phyloP scores from a whole-genome alignment of 177 flowering plant genomes.

The Telopea speciosissima region DNA sequence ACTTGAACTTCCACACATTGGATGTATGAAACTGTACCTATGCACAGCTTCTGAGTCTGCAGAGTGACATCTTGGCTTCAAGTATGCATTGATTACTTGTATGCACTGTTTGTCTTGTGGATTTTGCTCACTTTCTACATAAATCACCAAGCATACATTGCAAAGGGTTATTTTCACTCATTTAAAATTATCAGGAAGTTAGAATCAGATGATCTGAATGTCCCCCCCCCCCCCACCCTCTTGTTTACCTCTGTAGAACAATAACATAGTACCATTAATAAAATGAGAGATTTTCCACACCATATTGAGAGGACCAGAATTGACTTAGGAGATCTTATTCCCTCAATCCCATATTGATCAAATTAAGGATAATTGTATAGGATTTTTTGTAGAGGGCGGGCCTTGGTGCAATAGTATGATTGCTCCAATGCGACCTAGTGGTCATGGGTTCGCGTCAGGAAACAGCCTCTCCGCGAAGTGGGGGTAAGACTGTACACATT shows the following conservation, averaged over 20 bases:
- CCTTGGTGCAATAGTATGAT: no score
- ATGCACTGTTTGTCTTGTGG: conserved; percentile 25
- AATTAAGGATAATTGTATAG: no score
- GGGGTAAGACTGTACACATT: no score
- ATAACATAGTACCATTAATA: not conserved
- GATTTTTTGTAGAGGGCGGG: no score
- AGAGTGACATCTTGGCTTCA: conserved; percentile 83
- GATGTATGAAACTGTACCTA: conserved; percentile 34
- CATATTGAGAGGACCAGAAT: not conserved
- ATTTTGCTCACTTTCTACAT: conserved; percentile 24
- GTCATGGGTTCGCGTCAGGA: no score
- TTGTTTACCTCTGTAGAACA: not conserved
- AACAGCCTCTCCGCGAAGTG: no score
- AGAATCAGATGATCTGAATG: not conserved
- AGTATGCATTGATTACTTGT: conserved; percentile 67
- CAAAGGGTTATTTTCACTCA: conserved; percentile 1
- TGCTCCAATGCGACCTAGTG: no score
- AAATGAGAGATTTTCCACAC: not conserved
- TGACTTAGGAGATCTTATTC: not conserved
- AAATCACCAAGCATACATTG: conserved; percentile 2
- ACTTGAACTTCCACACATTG: not conserved
- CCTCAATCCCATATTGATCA: not conserved
- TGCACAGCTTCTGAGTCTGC: conserved; percentile 67
- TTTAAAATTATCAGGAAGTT: not conserved
- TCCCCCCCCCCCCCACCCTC: no score